phyloP scores from a whole-genome alignment of 208 protist genomes.

The Kentomonas sorsogonicus region DNA sequence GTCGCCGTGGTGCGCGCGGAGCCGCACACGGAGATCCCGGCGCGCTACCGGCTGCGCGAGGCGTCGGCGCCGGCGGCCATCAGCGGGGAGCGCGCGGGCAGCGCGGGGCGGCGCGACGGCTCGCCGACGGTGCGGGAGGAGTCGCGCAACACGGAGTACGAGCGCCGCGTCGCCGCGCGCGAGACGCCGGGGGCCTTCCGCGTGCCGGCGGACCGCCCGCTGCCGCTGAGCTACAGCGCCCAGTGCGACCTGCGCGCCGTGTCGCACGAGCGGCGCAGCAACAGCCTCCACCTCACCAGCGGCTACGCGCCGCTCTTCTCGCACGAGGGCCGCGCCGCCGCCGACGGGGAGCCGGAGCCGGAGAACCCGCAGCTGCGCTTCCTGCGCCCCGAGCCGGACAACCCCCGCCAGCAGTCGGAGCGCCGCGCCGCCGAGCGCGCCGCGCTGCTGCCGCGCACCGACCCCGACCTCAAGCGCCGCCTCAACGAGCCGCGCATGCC shows the following conservation, averaged over 20 bases:
- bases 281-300: constrained; percentile 20
- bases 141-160: constrained; percentile 16
- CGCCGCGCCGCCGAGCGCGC: constrained; percentile 21
- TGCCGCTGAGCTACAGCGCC: constrained; percentile 33
- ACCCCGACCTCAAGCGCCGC: constrained; percentile 17
- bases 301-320: constrained; percentile 46
- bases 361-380: constrained; percentile 23
- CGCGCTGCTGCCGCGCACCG: constrained; percentile 16
- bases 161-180: constrained; percentile 8
- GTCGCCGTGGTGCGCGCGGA: constrained; percentile 10
- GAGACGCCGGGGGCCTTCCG: constrained; percentile 10
- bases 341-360: constrained; percentile 7
- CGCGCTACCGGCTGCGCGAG: not conserved
- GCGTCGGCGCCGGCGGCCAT: not conserved
- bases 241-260: constrained; percentile 21
- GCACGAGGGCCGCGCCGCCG: constrained; percentile 2
- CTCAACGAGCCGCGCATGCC: constrained; percentile 23
- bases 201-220: constrained; percentile 22
- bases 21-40: constrained; percentile 4
- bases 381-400: constrained; percentile 23
- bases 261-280: constrained; percentile 8
- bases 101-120: not conserved
- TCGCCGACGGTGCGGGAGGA: constrained; percentile 8
- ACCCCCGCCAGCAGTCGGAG: constrained; percentile 14
- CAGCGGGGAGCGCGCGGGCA: not conserved